Conservation (phyloP, 2,329 filamentous ascomycete genomes). For the Colletotrichum ledebouriae region DNA sequence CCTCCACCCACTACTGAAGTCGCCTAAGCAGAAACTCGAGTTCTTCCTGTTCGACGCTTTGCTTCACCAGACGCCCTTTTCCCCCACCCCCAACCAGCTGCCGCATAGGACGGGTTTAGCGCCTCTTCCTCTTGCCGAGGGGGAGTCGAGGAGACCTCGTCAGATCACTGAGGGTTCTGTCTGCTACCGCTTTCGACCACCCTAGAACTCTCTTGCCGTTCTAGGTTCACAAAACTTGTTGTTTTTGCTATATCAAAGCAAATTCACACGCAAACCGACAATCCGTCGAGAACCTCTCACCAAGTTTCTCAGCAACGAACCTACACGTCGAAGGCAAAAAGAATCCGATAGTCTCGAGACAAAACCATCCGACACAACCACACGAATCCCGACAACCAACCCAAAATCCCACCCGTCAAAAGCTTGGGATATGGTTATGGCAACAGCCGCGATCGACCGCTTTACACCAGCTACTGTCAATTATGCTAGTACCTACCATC, state of each 20-base stretch:
- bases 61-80: constrained; percentile 63
- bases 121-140: constrained; percentile 99
- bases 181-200: constrained; percentile 95
- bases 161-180: constrained; percentile 90
- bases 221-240: constrained; percentile 42
- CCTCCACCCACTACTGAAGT: constrained; percentile 66
- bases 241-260: constrained; percentile 6
- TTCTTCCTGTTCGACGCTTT: constrained; percentile 64
- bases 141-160: constrained; percentile 99
- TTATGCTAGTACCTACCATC: constrained; percentile 56
- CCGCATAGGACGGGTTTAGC: constrained; percentile 99
- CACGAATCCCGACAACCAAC: constrained; percentile 37
- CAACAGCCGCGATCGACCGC: constrained; percentile 70
- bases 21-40: constrained; percentile 62
- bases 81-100: constrained; percentile 83
- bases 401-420: constrained; percentile 42
- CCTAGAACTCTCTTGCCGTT: constrained; percentile 75
- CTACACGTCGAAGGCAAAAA: constrained; percentile 33
- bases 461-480: constrained; percentile 63
- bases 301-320: constrained; percentile 36
- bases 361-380: constrained; percentile 34
- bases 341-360: constrained; percentile 39
- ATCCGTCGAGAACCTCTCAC: constrained; percentile 9
- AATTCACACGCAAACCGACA: background rate
- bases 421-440: constrained; percentile 74